Conservation (phyloP, 257 asterid genomes). For the Rhazya stricta region DNA sequence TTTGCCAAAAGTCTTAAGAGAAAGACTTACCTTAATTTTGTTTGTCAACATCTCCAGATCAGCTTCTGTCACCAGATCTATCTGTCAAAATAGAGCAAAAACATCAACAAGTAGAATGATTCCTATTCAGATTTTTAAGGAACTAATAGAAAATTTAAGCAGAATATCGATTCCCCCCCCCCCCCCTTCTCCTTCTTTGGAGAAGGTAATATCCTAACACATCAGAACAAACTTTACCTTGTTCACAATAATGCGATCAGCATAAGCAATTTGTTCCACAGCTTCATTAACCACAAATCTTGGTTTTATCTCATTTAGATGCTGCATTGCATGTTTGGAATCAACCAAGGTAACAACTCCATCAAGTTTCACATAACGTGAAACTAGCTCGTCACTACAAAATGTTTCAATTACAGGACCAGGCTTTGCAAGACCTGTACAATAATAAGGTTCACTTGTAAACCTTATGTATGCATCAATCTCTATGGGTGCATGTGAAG, state of each 20-base stretch:
- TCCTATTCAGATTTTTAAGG: slow-evolving; percentile 15
- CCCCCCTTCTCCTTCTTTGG: background rate
- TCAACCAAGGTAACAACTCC: slow-evolving; percentile 96
- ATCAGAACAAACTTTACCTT: slow-evolving; percentile 36
- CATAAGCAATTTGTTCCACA: slow-evolving; percentile 95
- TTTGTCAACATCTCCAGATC: slow-evolving; percentile 60
- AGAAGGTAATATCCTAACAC: background rate
- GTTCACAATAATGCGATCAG: slow-evolving; percentile 88
- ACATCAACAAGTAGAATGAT: slow-evolving; percentile 11
- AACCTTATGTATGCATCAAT: background rate
- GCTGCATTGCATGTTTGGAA: slow-evolving; percentile 67
- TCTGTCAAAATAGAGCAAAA: slow-evolving; percentile 47
- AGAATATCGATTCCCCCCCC: background rate
- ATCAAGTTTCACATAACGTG: slow-evolving; percentile 85
- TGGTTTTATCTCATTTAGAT: slow-evolving; percentile 78
- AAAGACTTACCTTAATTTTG: slow-evolving; percentile 54
- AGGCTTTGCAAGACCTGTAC: slow-evolving; percentile 95
- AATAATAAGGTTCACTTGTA: slow-evolving; percentile 2
- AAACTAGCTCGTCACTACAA: slow-evolving; percentile 76
- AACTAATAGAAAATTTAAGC: slow-evolving; percentile 15
- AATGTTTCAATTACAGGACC: slow-evolving; percentile 98
- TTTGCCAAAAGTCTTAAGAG: background rate
- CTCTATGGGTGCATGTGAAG: background rate
- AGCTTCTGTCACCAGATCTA: slow-evolving; percentile 69
- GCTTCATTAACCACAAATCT: slow-evolving; percentile 97